Evolutionary conservation across 495 filamentous ascomycete genomes (phyloP).

Genomic region (Delitschia confertaspora): DNA sequence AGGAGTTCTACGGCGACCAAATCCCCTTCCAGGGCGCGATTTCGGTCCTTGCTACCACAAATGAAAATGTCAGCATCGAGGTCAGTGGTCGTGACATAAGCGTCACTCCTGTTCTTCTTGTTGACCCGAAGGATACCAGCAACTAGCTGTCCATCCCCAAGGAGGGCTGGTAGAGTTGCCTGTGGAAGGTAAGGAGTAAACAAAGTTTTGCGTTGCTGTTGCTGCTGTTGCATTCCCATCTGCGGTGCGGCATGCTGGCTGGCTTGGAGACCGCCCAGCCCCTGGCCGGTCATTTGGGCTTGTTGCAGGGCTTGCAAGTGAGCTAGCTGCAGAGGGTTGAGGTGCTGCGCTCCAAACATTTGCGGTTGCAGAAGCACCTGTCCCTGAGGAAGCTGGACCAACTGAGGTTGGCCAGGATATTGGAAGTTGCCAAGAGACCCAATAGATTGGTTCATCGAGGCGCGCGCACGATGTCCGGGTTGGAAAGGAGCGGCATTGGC

Average conservation of each 20-base stretch:
- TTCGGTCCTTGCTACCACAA: slow-evolving; percentile 96
- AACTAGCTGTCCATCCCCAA: slow-evolving; percentile 87
- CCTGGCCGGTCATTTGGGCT: slow-evolving; percentile 54
- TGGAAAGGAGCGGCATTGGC: slow-evolving; percentile 58
- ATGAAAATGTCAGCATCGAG: slow-evolving; percentile 99
- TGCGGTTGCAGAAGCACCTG: slow-evolving; percentile 65
- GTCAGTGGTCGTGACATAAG: slow-evolving; percentile 90
- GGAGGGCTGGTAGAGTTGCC: slow-evolving; percentile 81
- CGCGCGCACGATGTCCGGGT: slow-evolving; percentile 78
- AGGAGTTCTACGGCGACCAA: slow-evolving; percentile 92
- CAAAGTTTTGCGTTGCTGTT: slow-evolving; percentile 92
- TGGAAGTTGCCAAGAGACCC: slow-evolving; percentile 80
- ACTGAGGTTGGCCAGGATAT: slow-evolving; percentile 82
- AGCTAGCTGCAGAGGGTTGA: slow-evolving; percentile 80
- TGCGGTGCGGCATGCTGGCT: slow-evolving; percentile 69
- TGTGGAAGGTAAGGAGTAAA: slow-evolving; percentile 98
- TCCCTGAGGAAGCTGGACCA: slow-evolving; percentile 75
- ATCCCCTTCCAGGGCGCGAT: slow-evolving; percentile 91
- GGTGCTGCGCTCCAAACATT: slow-evolving; percentile 72
- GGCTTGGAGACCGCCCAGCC: slow-evolving; percentile 52
- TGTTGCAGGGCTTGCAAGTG: slow-evolving; percentile 89
- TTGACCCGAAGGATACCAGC: slow-evolving; percentile 95
- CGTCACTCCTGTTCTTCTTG: slow-evolving; percentile 98
- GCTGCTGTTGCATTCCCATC: slow-evolving; percentile 53
- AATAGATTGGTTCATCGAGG: slow-evolving; percentile 79